Evolutionary conservation across 164 flowering plant genomes (phyloP).

Genomic region (Annona cherimola): DNA sequence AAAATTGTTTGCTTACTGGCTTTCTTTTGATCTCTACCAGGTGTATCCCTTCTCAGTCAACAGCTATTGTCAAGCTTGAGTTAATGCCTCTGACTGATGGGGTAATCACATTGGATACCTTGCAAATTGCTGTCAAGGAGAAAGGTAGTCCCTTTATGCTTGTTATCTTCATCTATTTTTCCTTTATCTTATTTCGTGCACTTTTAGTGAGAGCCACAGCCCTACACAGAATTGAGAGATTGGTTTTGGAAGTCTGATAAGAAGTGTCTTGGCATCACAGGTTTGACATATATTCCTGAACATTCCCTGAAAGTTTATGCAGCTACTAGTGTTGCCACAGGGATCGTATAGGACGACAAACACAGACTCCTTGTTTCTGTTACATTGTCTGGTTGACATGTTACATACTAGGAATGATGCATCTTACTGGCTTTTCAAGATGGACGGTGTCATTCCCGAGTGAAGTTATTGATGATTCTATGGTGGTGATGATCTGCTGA

Average conservation of each 20-base stretch:
- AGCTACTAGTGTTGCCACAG: conserved; percentile 72
- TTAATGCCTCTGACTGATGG: conserved; percentile 96
- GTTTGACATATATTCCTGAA: conserved; percentile 72
- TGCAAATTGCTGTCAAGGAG: conserved; percentile 49
- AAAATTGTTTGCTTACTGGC: not conserved
- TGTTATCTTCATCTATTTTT: not conserved
- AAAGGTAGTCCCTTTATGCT: conserved; percentile 34
- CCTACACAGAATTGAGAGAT: too few species aligned
- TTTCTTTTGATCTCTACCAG: conserved; percentile 28
- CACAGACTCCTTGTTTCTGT: conserved; percentile 1
- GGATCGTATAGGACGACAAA: conserved; percentile 33
- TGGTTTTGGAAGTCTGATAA: too few species aligned
- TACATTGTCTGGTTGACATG: not conserved
- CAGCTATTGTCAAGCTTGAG: conserved; percentile 88
- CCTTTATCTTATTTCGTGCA: not conserved
- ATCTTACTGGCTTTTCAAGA: not conserved
- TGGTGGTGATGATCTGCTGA: too few species aligned
- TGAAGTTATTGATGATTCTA: too few species aligned
- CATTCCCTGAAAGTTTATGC: conserved; percentile 81
- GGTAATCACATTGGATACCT: conserved; percentile 76
- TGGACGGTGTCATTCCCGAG: not conserved
- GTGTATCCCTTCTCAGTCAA: conserved; percentile 84
- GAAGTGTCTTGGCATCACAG: conserved; percentile 30
- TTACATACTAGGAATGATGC: not conserved
- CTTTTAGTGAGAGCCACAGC: not conserved